These are phyloP conservation scores for Heritiera littoralis DNA, from an alignment of 345 rosid genomes.

Conservation along the genomic window DNA sequence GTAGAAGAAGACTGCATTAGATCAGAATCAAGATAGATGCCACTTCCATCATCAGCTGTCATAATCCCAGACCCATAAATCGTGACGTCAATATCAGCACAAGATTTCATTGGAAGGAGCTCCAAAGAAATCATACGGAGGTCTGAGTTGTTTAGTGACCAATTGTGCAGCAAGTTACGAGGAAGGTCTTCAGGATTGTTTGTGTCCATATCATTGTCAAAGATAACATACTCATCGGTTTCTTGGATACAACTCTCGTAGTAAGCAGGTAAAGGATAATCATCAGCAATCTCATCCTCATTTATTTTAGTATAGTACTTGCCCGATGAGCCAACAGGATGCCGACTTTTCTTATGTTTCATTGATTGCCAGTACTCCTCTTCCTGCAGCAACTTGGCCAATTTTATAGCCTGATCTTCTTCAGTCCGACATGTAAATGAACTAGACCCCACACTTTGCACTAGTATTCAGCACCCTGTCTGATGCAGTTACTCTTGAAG, in stretches of 20 bases:
- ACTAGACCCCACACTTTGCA: no score
- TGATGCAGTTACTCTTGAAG: no score
- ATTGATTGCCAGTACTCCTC: conserved; percentile 65
- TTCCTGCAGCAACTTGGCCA: conserved; percentile 69
- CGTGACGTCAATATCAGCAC: conserved; percentile 70
- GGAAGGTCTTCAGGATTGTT: conserved; percentile 51
- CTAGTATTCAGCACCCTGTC: no score
- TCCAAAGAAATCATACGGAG: conserved; percentile 70
- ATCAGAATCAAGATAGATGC: conserved; percentile 49
- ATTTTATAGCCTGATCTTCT: conserved; percentile 62
- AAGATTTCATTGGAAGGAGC: conserved; percentile 74
- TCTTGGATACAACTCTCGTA: conserved; percentile 57
- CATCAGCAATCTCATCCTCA: conserved; percentile 82
- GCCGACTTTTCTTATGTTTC: conserved; percentile 45
- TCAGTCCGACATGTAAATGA: conserved; percentile 33
- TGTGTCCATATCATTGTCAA: no score
- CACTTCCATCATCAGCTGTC: conserved; percentile 67
- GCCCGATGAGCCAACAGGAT: no score
- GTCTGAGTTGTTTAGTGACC: conserved; percentile 86
- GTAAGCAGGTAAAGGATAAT: conserved; percentile 81
- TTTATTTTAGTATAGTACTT: conserved; percentile 38
- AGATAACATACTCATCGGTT: conserved; percentile 49
- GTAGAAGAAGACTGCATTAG: conserved; percentile 43
- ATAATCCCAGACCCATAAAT: conserved; percentile 75
- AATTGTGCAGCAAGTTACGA: conserved; percentile 62